A percentile compares a stretch with the other conserved stretches of the same genome.
Evolutionary conservation across 805 yeast species (phyloP).

Genomic region (Saccharomycopsis fibuligera): DNA sequence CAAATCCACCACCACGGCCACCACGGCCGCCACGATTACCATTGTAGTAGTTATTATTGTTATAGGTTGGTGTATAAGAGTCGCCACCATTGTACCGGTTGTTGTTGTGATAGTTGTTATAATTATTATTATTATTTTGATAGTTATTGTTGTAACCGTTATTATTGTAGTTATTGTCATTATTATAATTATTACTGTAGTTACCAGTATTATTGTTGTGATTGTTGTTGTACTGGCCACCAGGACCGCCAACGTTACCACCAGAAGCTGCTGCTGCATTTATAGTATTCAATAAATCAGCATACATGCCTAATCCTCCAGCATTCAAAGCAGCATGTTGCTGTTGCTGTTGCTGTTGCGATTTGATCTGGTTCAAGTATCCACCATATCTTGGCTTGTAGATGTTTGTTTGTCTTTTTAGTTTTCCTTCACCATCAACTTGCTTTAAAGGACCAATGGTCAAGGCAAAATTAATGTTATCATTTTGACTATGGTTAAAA

Average conservation of each 20-base stretch:
- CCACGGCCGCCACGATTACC: no score
- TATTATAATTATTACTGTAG: slow-evolving; percentile 15
- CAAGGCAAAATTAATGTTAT: slow-evolving; percentile 20
- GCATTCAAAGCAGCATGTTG: slow-evolving; percentile 12
- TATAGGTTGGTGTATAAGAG: no score
- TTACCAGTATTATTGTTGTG: slow-evolving; percentile 22
- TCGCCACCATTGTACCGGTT: not conserved
- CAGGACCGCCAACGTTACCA: slow-evolving; percentile 25
- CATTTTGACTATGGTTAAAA: slow-evolving; percentile 21
- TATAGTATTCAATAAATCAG: not conserved
- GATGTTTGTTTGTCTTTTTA: not conserved
- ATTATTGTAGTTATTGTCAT: slow-evolving; percentile 13
- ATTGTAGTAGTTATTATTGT: no score
- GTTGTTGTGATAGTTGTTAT: not conserved
- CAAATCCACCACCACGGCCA: no score
- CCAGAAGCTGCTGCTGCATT: not conserved
- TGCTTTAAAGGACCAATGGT: slow-evolving; percentile 22
- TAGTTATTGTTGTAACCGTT: slow-evolving; percentile 3
- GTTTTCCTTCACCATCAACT: slow-evolving; percentile 8
- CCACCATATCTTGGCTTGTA: slow-evolving; percentile 22
- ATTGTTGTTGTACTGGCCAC: slow-evolving; percentile 23
- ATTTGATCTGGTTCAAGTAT: slow-evolving; percentile 16
- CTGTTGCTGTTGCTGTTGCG: slow-evolving; percentile 15
- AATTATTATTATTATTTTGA: slow-evolving; percentile 1
- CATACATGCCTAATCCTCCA: slow-evolving; percentile 2